Base-by-base conservation (phyloP, 768 basidiomycete species). In the Boletus huronensis region DNA sequence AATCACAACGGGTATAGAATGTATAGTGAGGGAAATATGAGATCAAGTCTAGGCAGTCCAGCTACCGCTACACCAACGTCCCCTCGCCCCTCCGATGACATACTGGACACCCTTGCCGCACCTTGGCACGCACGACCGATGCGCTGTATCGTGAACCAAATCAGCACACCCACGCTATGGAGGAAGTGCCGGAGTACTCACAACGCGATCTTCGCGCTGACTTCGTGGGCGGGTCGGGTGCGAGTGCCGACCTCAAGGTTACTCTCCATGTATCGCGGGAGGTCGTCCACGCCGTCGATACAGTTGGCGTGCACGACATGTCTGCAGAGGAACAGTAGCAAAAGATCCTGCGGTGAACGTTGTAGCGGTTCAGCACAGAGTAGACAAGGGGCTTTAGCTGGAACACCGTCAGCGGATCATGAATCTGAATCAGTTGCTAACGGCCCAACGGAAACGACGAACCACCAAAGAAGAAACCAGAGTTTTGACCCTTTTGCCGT, bases 281-380 rank as follows among this genome's bases (percentile, higher is more conserved):
- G 74, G 3, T 82, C 73, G 35, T 85, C 83, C 6, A 77, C 79
- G 10, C 85, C 83, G n/a, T 77, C 81, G 1, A 87, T 82, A 60
- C 94, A 96, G 8, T 77, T 73, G 0, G 87, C 87, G 64, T 97
- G 94, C 0, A 93, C 88, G 43, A 88, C 81, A 64, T 97, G 94
- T 32, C 90, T 85, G 69, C 94, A 97, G 10, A 97, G 75, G 70
- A 91, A 97, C 28, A 93, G 70, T 4, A 97, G 67, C 3, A 82
- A 64, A n/a, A 91, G 74, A 4, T 80, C 75, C 41, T 85, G 80
- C 2, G 84, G 77, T 10, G 73, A 75, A 48, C 83, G 80, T 50
- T 81, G 80, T 36, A 92, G 68, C 0, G 83, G 75, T 8, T 77
- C 75, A 3, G 70, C 63, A 64, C 94, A 97, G 23, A 95, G 69